Base-by-base conservation (phyloP, 169 alveolate species). In the Cryptosporidium ryanae region DNA sequence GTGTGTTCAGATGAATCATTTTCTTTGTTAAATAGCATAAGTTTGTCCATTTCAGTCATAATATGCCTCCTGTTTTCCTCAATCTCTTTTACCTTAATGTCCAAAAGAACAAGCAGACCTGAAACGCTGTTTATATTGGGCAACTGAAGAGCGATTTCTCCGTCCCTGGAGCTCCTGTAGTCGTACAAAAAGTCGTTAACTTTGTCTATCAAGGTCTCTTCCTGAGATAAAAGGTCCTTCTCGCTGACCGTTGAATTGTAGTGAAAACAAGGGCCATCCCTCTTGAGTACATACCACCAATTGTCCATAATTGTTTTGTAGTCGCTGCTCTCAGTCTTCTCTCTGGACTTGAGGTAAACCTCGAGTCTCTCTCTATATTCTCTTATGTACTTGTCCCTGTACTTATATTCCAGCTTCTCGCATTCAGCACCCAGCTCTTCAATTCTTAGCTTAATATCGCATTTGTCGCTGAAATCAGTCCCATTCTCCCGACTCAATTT, bases 241-340 rank as follows among this genome's bases (percentile, higher is more conserved):
- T 27, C 48, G 8, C 44, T 55, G n/a, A 34, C 25, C 5, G 63
- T 13, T 10, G 63, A 34, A 6, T 44, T 64, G 7, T 59, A 59
- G 2, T 76, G 55, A n/a, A 10, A 17, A 1, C 3, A 7, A 15
- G 46, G 17, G 21, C 21, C 38, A 31, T 34, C 15, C 12, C 21
- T 61, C 10, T 61, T 61, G 12, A 76, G 34, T 76, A 25, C 34
- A 17, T 61, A 38, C 87, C 87, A 76, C 87, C 87, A 76, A 34
- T 76, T 59, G 21, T 61, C 64, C 18, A 34, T 59, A 44, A 49
- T 23, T 34, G 7, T 1, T 61, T 31, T 44, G 46, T 23, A 59
- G 31, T 43, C 46, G 43, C n/a, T 25, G 31, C 15, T 61, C 7
- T 61, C 48, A 15, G 76, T 34, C 34, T 76, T 76, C 18, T 76